Conservation (phyloP, 164 flowering plant genomes). For the Nelumbo lutea region DNA sequence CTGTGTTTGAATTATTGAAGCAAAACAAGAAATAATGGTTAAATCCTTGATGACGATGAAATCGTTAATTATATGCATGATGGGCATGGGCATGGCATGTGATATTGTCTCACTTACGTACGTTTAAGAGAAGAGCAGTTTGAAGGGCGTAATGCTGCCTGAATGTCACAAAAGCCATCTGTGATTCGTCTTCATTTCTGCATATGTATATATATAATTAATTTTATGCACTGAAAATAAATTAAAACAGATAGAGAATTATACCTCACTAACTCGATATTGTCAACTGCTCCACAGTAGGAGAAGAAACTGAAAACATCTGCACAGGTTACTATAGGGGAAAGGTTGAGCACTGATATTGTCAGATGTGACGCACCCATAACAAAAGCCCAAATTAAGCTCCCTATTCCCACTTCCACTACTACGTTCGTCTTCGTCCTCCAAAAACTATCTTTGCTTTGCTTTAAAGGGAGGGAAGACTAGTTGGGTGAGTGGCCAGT, state of each 20-base stretch:
- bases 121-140: conserved; percentile 23
- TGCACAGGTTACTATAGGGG: not conserved
- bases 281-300: conserved; percentile 13
- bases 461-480: no score
- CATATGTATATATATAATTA: no score
- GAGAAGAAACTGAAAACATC: conserved; percentile 9
- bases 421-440: no score
- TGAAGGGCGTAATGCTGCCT: conserved; percentile 22
- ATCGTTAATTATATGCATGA: no score
- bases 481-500: no score
- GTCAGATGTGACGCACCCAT: not conserved
- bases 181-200: conserved; percentile 19
- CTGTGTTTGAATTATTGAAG: not conserved
- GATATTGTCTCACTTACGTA: not conserved
- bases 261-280: conserved; percentile 2
- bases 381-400: no score
- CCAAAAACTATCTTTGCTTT: no score
- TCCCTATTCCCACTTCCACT: no score
- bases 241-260: not conserved
- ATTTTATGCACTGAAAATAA: not conserved
- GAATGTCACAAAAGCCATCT: conserved; percentile 20
- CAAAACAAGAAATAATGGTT: no score
- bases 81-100: no score
- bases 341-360: not conserved
- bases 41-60: no score